These are phyloP conservation scores for Sphenostylis stenocarpa DNA, from an alignment of 306 rosid species.

Conservation along the genomic window DNA sequence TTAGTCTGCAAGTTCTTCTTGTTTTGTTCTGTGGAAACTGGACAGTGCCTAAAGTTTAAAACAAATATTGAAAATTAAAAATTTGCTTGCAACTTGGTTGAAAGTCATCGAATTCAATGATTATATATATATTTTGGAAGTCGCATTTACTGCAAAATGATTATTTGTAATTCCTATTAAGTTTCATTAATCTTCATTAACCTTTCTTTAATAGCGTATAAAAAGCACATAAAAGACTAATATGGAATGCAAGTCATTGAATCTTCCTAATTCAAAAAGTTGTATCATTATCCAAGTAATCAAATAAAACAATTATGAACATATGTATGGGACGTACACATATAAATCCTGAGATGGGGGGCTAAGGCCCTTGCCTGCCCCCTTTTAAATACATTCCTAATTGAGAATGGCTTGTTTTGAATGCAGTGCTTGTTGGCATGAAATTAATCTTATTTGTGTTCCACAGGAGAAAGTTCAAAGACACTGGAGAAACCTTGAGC, in stretches of 20 bases:
- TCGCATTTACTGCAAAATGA: neutral
- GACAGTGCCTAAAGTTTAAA: neutral
- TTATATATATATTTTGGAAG: too few species aligned
- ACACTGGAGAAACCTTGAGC: conserved; percentile 50
- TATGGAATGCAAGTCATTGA: neutral
- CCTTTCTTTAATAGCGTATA: neutral
- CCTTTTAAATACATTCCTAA: neutral
- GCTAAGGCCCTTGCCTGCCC: neutral
- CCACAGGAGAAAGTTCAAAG: conserved; percentile 59
- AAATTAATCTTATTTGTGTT: conserved; percentile 12
- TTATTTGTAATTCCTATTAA: too few species aligned
- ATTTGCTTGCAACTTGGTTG: neutral
- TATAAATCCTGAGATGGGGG: neutral
- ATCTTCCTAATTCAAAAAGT: neutral
- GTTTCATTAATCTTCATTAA: neutral
- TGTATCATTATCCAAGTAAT: neutral
- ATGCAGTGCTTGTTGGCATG: neutral
- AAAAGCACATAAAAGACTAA: neutral
- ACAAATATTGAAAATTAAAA: neutral
- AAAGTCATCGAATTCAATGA: neutral
- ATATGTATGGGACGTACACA: neutral
- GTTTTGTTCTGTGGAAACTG: neutral
- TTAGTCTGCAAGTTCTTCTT: neutral
- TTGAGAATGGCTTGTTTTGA: neutral
- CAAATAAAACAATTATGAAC: neutral